Percentiles rank a stretch among this genome's conserved stretches.
These are phyloP conservation scores for Colletotrichum falcatum DNA, from an alignment of 2,329 filamentous ascomycete genomes.

Conservation along the genomic window DNA sequence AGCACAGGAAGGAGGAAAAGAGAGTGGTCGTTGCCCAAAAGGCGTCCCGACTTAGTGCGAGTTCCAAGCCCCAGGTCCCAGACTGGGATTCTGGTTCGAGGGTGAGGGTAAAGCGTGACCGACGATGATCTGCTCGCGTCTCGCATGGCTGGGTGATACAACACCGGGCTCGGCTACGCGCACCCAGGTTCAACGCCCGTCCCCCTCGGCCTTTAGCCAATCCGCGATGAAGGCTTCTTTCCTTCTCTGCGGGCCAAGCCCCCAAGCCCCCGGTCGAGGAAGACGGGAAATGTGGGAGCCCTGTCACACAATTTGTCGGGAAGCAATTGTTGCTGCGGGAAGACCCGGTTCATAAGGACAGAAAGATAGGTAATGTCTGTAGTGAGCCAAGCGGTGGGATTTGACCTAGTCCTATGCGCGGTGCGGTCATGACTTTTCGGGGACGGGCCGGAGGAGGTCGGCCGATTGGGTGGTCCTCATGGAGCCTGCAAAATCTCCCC, in stretches of 20 bases:
- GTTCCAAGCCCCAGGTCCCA: slow-evolving; percentile 28
- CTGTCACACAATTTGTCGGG: slow-evolving; percentile 10
- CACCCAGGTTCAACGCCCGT: neutral
- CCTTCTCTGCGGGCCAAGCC: slow-evolving; percentile 13
- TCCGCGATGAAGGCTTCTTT: slow-evolving; percentile 3
- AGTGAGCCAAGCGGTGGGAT: slow-evolving; percentile 9
- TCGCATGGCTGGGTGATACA: slow-evolving; percentile 31
- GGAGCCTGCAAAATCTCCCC: slow-evolving; percentile 25
- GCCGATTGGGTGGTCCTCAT: slow-evolving; percentile 18
- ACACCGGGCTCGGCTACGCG: slow-evolving; percentile 23
- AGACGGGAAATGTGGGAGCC: neutral
- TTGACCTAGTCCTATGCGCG: slow-evolving; percentile 23
- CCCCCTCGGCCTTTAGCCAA: slow-evolving; percentile 10
- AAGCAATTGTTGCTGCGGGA: slow-evolving; percentile 34
- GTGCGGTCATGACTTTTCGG: slow-evolving; percentile 33
- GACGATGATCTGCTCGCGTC: slow-evolving; percentile 26
- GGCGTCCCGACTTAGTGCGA: slow-evolving; percentile 10
- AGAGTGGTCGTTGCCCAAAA: neutral
- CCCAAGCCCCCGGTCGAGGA: neutral
- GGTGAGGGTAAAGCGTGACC: slow-evolving; percentile 21
- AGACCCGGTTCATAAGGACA: slow-evolving; percentile 28
- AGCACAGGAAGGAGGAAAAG: neutral
- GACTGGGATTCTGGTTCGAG: slow-evolving; percentile 12
- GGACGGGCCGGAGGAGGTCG: slow-evolving; percentile 33
- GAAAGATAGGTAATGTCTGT: slow-evolving; percentile 1